A percentile compares a stretch with the other conserved stretches of the same genome.
These are phyloP conservation scores for Melaleuca alternifolia DNA, from an alignment of 345 rosid genomes.

Conservation along the genomic window DNA sequence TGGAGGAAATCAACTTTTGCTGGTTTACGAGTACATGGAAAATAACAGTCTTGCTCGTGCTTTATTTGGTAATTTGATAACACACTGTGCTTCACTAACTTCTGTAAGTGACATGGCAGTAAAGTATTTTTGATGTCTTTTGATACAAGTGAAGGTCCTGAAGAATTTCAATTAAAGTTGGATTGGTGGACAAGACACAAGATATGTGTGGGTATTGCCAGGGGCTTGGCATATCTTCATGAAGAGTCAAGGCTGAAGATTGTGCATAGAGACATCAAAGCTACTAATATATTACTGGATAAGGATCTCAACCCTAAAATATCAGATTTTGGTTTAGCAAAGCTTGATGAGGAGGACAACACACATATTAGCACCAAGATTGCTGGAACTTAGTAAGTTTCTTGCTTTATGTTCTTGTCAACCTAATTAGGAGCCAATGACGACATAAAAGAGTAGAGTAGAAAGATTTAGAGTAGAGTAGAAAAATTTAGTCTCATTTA, in stretches of 20 bases:
- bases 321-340: slow-evolving; percentile 2
- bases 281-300: background rate
- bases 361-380: slow-evolving; percentile 4
- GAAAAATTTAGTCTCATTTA: no score
- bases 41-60: slow-evolving; percentile 11
- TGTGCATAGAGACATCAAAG: slow-evolving; percentile 3
- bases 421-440: background rate
- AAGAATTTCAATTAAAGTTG: slow-evolving; percentile 1
- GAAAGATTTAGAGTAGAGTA: no score
- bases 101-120: background rate
- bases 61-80: slow-evolving; percentile 4
- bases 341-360: slow-evolving; percentile 2
- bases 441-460: background rate
- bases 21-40: slow-evolving; percentile 17
- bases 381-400: slow-evolving; percentile 58
- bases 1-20: slow-evolving; percentile 11
- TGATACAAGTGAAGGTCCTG: background rate
- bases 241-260: slow-evolving; percentile 20
- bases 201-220: slow-evolving; percentile 23
- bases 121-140: background rate
- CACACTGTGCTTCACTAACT: background rate
- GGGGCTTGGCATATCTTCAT: slow-evolving; percentile 23
- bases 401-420: background rate
- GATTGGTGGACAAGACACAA: slow-evolving; percentile 11
- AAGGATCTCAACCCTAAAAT: background rate